Base-by-base conservation (phyloP, 148 eudicot genomes). In the Amaranthus hypochondriacus region DNA sequence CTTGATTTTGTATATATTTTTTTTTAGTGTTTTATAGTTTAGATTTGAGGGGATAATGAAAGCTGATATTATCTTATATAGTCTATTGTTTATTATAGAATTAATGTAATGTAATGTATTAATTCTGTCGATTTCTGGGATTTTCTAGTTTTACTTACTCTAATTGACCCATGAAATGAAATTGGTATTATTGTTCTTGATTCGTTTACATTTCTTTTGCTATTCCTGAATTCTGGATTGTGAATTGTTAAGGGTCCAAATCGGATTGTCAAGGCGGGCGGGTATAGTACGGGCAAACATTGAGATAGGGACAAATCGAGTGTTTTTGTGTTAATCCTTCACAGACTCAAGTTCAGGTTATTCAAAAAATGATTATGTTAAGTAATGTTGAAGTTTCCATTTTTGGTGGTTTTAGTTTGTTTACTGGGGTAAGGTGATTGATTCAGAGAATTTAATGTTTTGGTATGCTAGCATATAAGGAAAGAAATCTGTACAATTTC, bases 1-100 rank as follows among this genome's bases (percentile, higher is more conserved):
- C n/a, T 10, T 3, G 39, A 4, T 54, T 51, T 78, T 78, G 76
- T 61, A 72, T 46, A 77, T 71, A 55, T 70, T 18, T 6, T 18
- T 18, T 18, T 76, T 67, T 72, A 72, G 48, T 39, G 46, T 72
- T 61, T 61, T 72, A 21, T 57, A 8, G 21, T 13, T 13, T 57
- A 61, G 48, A 50, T 72, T 72, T 72, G 50, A 7, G 4, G 1
- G 54, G 42, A 52, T 62, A 2, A 47, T 56, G 66, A 5, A 18
- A 49, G 59, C 15, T 11, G 62, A 18, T 66, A 11, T 50, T 67
- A 5, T 67, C 4, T 69, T 53, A 7, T 9, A 13, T 56, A 70
- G 39, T 1, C n/a, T 3, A 43, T 71, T 57, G 14, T 15, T 4
- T 5, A 65, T 42, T 47, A 4, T 5, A 44, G 39, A 28, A 28